A percentile compares a stretch with the other conserved stretches of the same genome.
Conservation (phyloP, 352 stramenopile species). For the Phytophthora pseudosyringae region DNA sequence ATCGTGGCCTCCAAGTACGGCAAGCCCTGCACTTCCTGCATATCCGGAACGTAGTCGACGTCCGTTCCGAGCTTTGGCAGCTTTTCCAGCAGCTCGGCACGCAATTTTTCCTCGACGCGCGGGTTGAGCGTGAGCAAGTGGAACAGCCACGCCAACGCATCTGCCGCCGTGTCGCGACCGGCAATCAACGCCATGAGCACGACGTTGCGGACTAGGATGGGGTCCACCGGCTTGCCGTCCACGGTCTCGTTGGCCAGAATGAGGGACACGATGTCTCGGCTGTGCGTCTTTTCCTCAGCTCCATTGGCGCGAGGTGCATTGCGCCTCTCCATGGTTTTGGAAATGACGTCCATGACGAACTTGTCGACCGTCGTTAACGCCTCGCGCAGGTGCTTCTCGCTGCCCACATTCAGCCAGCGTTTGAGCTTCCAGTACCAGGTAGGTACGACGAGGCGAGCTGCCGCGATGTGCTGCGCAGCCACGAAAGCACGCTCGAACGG, state of each 20-base stretch:
- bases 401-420: constrained; percentile 42
- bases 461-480: constrained; percentile 29
- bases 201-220: constrained; percentile 60
- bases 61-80: constrained; percentile 35
- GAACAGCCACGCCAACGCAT: constrained; percentile 37
- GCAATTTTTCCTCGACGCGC: constrained; percentile 40
- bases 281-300: constrained; percentile 2
- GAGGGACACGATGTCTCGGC: constrained; percentile 40
- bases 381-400: constrained; percentile 26
- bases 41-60: constrained; percentile 31
- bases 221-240: constrained; percentile 33
- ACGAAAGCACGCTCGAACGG: constrained; percentile 43
- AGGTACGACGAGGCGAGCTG: constrained; percentile 23
- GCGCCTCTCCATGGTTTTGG: constrained; percentile 32
- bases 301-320: background rate
- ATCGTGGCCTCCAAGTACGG: constrained; percentile 49
- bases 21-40: constrained; percentile 32
- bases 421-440: constrained; percentile 48
- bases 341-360: constrained; percentile 41
- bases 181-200: constrained; percentile 71
- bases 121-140: constrained; percentile 59
- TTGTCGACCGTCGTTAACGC: constrained; percentile 21
- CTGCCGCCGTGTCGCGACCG: constrained; percentile 67
- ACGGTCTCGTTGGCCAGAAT: constrained; percentile 33
- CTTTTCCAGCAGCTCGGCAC: constrained; percentile 29